These are phyloP conservation scores for Entomortierella parvispora DNA, from an alignment of 192 early-diverging fungal species.

Conservation along the genomic window DNA sequence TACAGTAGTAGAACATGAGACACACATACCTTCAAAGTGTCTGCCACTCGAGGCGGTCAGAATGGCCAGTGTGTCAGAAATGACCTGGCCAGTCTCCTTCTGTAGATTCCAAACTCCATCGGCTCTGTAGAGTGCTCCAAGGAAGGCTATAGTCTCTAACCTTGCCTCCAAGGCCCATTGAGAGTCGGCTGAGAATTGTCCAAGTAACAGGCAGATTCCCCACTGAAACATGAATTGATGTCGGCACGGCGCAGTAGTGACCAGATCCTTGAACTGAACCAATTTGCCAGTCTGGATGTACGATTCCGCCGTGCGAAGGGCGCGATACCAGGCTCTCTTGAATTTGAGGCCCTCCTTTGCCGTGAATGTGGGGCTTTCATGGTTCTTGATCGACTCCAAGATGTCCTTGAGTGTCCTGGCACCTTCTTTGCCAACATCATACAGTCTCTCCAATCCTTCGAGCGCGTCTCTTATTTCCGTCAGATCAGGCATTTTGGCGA, in stretches of 20 bases:
- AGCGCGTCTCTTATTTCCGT: neutral
- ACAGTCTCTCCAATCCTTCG: neutral
- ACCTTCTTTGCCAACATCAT: constrained; percentile 5
- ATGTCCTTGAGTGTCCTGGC: neutral
- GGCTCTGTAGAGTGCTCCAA: neutral
- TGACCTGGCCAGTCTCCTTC: neutral
- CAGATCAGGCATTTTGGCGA: neutral
- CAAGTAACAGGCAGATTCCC: constrained; percentile 6
- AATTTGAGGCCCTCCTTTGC: constrained; percentile 9
- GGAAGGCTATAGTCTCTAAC: neutral
- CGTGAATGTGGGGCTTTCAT: neutral
- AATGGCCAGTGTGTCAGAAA: neutral
- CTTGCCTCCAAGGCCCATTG: neutral
- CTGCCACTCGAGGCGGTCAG: neutral
- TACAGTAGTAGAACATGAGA: neutral
- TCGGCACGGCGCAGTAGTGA: neutral
- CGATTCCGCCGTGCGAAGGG: constrained; percentile 4
- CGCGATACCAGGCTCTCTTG: constrained; percentile 5
- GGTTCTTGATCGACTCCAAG: neutral
- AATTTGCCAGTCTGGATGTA: constrained; percentile 4
- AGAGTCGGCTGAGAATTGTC: neutral
- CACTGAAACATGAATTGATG: neutral
- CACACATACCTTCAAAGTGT: constrained; percentile 1
- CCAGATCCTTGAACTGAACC: neutral
- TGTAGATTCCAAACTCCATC: neutral